Evolutionary conservation across 1,284 basidiomycete species (phyloP).

Genomic region (Veloboletus limbatus): DNA sequence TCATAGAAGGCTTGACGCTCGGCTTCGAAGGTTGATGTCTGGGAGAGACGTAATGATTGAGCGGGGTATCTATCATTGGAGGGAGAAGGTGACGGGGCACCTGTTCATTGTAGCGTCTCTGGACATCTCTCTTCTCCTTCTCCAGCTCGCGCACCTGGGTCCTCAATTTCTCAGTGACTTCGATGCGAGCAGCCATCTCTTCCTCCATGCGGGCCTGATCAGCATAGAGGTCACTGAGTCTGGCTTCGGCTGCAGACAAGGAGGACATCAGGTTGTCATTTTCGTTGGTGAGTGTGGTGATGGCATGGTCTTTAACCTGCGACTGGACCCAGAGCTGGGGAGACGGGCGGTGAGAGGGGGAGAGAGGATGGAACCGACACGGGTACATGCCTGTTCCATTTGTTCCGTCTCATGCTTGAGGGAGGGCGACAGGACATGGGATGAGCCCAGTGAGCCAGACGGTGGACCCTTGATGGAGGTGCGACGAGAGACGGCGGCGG

Average conservation of each 20-base stretch:
- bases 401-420: constrained; percentile 74
- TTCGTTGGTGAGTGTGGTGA: constrained; percentile 57
- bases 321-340: constrained; percentile 67
- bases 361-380: not conserved
- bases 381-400: constrained; percentile 65
- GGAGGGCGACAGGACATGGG: no score
- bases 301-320: constrained; percentile 72
- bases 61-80: constrained; percentile 17
- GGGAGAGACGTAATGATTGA: constrained; percentile 9
- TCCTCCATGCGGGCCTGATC: constrained; percentile 76
- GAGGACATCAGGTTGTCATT: constrained; percentile 61
- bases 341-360: constrained; percentile 13
- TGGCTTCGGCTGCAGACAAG: constrained; percentile 62
- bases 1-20: constrained; percentile 84
- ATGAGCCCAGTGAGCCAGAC: no score
- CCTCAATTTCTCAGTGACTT: constrained; percentile 74
- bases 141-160: constrained; percentile 76
- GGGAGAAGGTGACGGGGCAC: constrained; percentile 36
- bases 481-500: constrained; percentile 45
- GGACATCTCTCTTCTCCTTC: constrained; percentile 75
- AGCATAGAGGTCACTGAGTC: constrained; percentile 71
- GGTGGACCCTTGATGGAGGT: constrained; percentile 44
- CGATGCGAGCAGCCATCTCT: constrained; percentile 73
- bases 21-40: constrained; percentile 79
- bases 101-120: constrained; percentile 80